Conservation (phyloP, 768 basidiomycete genomes). For the Hypholoma fasciculare region DNA sequence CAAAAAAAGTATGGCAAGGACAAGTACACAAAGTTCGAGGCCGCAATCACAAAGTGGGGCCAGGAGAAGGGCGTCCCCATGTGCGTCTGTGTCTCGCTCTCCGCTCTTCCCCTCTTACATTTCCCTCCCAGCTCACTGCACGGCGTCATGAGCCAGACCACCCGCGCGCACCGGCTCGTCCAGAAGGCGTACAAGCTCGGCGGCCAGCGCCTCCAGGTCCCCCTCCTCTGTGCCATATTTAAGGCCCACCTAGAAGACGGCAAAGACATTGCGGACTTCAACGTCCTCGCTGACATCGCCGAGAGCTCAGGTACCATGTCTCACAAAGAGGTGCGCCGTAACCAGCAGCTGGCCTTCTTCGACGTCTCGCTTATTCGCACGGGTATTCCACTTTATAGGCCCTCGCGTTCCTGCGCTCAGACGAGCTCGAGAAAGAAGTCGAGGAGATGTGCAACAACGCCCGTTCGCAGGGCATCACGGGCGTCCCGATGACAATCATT, state of each 20-base stretch:
- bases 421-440: slow-evolving; percentile 67
- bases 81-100: slow-evolving; percentile 31
- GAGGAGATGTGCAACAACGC: slow-evolving; percentile 61
- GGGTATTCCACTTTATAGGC: slow-evolving; percentile 41
- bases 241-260: slow-evolving; percentile 65
- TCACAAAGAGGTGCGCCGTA: slow-evolving; percentile 51
- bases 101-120: not conserved
- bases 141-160: slow-evolving; percentile 67
- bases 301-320: slow-evolving; percentile 56
- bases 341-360: not conserved
- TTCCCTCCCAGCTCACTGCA: slow-evolving; percentile 48
- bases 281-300: slow-evolving; percentile 58
- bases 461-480: slow-evolving; percentile 66
- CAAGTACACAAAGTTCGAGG: slow-evolving; percentile 38
- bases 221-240: slow-evolving; percentile 59
- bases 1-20: slow-evolving; percentile 53
- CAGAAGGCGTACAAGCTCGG: slow-evolving; percentile 66
- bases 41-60: slow-evolving; percentile 49
- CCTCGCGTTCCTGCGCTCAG: slow-evolving; percentile 59
- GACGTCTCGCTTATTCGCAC: not conserved
- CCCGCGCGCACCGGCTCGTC: slow-evolving; percentile 67
- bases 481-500: slow-evolving; percentile 80
- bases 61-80: slow-evolving; percentile 57
- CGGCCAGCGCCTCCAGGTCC: slow-evolving; percentile 59
- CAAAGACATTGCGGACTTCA: slow-evolving; percentile 57